A percentile compares a stretch with the other conserved stretches of the same genome.
These are phyloP conservation scores for Mycena indigotica DNA, from an alignment of 768 basidiomycete species.

Conservation along the genomic window DNA sequence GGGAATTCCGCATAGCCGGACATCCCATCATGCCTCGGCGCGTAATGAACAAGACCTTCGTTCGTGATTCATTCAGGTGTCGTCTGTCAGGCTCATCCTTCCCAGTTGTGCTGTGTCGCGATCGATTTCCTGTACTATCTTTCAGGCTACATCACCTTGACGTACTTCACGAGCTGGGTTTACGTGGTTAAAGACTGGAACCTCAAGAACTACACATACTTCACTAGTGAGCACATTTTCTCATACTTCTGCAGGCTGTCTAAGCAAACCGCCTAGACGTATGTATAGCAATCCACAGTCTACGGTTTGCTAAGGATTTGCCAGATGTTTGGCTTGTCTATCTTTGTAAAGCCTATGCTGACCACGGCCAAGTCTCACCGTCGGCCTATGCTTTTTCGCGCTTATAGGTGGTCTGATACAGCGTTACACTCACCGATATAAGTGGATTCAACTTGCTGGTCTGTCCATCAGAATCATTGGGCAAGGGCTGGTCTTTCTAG, in stretches of 20 bases:
- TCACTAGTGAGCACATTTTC: constrained; percentile 5
- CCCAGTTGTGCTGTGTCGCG: constrained; percentile 9
- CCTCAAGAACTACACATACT: constrained; percentile 23
- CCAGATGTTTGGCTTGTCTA: no score
- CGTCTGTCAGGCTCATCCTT: neutral
- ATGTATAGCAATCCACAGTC: no score
- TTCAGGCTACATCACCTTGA: constrained; percentile 6
- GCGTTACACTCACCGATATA: constrained; percentile 46
- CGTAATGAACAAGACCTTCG: constrained; percentile 21
- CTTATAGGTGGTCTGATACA: constrained; percentile 49
- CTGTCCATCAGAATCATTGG: constrained; percentile 32
- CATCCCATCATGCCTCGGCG: constrained; percentile 20
- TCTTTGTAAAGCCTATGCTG: neutral
- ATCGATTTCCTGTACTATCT: constrained; percentile 21
- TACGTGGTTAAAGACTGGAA: constrained; percentile 35
- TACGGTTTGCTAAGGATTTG: no score
- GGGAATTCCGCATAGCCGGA: constrained; percentile 10
- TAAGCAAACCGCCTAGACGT: no score
- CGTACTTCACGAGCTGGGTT: constrained; percentile 21
- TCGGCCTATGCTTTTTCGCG: constrained; percentile 49
- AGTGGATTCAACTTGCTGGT: constrained; percentile 44
- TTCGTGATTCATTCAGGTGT: neutral
- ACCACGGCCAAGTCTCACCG: constrained; percentile 35
- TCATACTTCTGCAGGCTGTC: no score
- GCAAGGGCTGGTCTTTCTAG: constrained; percentile 32